Evolutionary conservation across 331 rosid species (phyloP), one percentile per base, ranked within the genome.

Genomic region (Cydonia oblonga): DNA sequence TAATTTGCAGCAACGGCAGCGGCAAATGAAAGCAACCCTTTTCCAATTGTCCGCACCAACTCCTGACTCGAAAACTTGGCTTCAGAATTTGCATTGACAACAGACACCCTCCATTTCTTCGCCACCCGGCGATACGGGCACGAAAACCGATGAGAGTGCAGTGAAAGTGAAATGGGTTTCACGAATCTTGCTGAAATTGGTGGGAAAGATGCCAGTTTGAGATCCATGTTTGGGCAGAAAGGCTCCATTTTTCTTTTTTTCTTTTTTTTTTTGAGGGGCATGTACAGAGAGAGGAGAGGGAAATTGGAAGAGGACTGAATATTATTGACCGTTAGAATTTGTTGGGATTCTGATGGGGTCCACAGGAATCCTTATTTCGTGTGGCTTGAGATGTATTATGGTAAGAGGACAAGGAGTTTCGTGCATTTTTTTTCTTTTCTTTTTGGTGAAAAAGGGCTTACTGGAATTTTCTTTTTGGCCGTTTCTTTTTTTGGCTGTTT

Each of bases 21-120:
- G n/a, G 97, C 92, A 38, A 89, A 81, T 22, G 89, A 88, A 28
- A 86, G 38, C 56, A 85, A 75, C 9, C 82, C 82, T 78, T 81
- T 91, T 0, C 82, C 82, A 7, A 74, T 73, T 19, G 89, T 79
- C 61, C 77, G 60, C 44, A 86, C 6, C 70, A 85, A 64, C 3
- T 74, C 79, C 13, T 32, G 78, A 6, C 79, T 23, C 26, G 61
- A 20, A 18, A 74, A 42, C 59, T 76, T 49, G 9, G 69, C 46
- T 35, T 51, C 79, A 16, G 74, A 33, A 67, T 59, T 59, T 12
- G 30, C 15, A n/a, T 54, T 24, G 32, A 30, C 23, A 56, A 65
- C 42, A 4, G 71, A 61, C 19, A 69, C 69, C 18, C 77, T 80
- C 78, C 78, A 59, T 61, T 77, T 83, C 64, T 61, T 72, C 22